Percentiles rank a stretch among this genome's conserved stretches.
Conservation (phyloP, 371 early-diverging fungal genomes). For the Apophysomyces elegans region DNA sequence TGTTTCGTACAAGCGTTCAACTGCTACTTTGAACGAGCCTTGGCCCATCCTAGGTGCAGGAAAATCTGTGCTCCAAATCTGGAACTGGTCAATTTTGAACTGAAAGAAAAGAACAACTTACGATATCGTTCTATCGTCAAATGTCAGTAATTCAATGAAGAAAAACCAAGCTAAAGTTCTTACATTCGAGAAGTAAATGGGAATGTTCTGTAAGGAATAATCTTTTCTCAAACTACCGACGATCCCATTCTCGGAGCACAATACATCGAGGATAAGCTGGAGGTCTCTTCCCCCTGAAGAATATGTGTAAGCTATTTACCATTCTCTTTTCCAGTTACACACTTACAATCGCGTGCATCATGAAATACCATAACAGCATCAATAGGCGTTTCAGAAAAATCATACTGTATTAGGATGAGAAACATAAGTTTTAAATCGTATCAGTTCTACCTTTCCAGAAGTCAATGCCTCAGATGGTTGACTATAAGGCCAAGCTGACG, state of each 20-base stretch:
- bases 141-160: neutral
- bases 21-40: constrained; percentile 75
- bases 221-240: constrained; percentile 59
- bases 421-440: neutral
- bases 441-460: neutral
- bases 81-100: neutral
- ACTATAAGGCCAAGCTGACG: constrained; percentile 77
- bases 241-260: constrained; percentile 68
- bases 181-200: constrained; percentile 82
- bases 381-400: constrained; percentile 63
- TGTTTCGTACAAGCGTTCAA: constrained; percentile 58
- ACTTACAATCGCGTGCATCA: constrained; percentile 80
- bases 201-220: constrained; percentile 57
- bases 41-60: constrained; percentile 81
- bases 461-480: constrained; percentile 14
- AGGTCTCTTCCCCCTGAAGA: constrained; percentile 77
- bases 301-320: neutral
- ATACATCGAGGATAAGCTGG: constrained; percentile 78
- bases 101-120: constrained; percentile 21
- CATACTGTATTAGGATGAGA: constrained; percentile 33
- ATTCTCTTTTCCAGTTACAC: neutral
- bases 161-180: constrained; percentile 6
- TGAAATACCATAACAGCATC: constrained; percentile 84
- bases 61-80: constrained; percentile 87
- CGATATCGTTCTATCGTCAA: constrained; percentile 44